phyloP scores from a whole-genome alignment of 2,329 filamentous ascomycete genomes.

The Cladorrhinum sp. region DNA sequence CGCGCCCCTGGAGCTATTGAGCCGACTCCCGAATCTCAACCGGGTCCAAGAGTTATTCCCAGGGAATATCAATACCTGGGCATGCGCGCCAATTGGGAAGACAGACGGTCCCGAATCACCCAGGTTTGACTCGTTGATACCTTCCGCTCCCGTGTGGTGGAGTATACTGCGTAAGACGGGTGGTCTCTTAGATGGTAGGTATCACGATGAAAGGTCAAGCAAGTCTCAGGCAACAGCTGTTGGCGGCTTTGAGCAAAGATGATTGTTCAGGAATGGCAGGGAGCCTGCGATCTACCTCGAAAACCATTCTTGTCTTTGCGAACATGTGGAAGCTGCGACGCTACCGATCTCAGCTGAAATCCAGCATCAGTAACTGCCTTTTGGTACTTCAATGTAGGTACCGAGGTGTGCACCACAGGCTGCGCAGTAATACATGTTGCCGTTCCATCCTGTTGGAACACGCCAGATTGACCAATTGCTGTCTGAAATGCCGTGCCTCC shows the following conservation, averaged over 20 bases:
- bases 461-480: neutral
- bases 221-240: neutral
- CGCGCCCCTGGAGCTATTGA: too few species aligned
- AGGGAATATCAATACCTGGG: neutral
- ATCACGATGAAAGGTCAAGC: neutral
- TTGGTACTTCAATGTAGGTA: neutral
- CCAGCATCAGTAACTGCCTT: neutral
- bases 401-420: neutral
- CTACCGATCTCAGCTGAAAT: neutral
- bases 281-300: neutral
- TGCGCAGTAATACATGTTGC: neutral
- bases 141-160: neutral
- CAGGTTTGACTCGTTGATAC: neutral
- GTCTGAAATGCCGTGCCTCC: neutral
- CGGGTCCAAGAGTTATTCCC: neutral
- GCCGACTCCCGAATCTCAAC: neutral
- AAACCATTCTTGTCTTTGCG: too few species aligned
- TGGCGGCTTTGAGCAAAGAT: neutral
- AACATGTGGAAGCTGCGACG: neutral
- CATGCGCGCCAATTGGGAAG: neutral
- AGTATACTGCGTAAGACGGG: neutral
- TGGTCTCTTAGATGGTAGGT: neutral
- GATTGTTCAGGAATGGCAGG: neutral
- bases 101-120: neutral
- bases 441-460: neutral